phyloP scores from a whole-genome alignment of 2,329 filamentous ascomycete species.

The Albophoma yamanashiensis region DNA sequence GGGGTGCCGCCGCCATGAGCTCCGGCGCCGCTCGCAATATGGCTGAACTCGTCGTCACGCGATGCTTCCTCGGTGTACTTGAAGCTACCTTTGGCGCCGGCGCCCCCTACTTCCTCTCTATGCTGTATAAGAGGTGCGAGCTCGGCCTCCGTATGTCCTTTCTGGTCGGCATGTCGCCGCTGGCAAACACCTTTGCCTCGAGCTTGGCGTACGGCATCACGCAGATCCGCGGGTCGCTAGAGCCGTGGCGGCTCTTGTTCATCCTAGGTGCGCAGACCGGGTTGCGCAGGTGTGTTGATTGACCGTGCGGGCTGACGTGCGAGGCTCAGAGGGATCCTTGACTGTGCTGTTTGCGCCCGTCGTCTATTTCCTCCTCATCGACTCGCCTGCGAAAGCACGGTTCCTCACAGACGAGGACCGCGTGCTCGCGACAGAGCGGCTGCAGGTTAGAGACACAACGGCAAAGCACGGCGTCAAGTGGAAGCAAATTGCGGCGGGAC shows the following conservation, averaged over 20 bases:
- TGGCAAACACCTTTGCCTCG: slow-evolving; percentile 21
- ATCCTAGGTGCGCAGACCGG: slow-evolving; percentile 9
- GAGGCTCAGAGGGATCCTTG: slow-evolving; percentile 12
- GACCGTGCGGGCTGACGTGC: not conserved
- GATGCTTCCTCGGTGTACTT: slow-evolving; percentile 16
- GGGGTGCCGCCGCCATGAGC: slow-evolving; percentile 8
- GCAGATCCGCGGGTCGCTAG: slow-evolving; percentile 13
- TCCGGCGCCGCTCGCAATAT: slow-evolving; percentile 10
- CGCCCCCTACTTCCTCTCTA: slow-evolving; percentile 18
- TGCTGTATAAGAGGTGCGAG: slow-evolving; percentile 22
- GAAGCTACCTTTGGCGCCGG: slow-evolving; percentile 16
- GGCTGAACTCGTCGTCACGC: slow-evolving; percentile 10
- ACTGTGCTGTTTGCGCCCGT: slow-evolving; percentile 16
- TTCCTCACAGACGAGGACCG: slow-evolving; percentile 18
- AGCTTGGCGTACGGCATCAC: slow-evolving; percentile 22
- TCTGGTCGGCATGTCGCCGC: slow-evolving; percentile 16
- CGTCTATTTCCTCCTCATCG: slow-evolving; percentile 19
- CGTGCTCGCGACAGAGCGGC: slow-evolving; percentile 11
- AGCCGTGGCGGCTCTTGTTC: slow-evolving; percentile 19
- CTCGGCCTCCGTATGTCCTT: slow-evolving; percentile 17
- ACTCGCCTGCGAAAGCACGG: slow-evolving; percentile 15
- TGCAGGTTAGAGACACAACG: slow-evolving; percentile 4
- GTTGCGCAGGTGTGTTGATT: not conserved
- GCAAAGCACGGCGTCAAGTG: slow-evolving; percentile 9
- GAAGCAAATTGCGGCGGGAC: slow-evolving; percentile 20